phyloP scores from a whole-genome alignment of 768 basidiomycete genomes.

The Tricholoma flavovirens region DNA sequence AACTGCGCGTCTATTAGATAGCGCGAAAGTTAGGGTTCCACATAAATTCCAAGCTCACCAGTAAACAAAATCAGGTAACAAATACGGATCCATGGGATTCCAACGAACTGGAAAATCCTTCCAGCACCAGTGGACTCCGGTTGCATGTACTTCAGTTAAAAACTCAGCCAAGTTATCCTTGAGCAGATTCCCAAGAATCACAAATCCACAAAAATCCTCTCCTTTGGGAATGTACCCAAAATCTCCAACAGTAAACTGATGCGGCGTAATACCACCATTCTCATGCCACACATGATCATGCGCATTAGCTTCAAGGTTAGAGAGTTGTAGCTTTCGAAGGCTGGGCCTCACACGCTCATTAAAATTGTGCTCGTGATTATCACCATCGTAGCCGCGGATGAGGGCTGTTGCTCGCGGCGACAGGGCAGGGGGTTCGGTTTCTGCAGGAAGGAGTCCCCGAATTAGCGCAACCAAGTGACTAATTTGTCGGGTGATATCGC shows the following conservation, averaged over 20 bases:
- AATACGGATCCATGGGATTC: slow-evolving; percentile 28
- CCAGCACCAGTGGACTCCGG: slow-evolving; percentile 27
- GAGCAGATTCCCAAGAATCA: slow-evolving; percentile 33
- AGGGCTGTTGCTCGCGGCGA: slow-evolving; percentile 26
- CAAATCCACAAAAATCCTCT: slow-evolving; percentile 32
- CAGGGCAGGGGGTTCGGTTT: slow-evolving; percentile 24
- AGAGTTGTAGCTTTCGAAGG: slow-evolving; percentile 32
- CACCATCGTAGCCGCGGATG: slow-evolving; percentile 12
- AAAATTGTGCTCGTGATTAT: no score
- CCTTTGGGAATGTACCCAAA: slow-evolving; percentile 36
- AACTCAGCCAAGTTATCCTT: slow-evolving; percentile 22
- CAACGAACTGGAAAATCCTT: slow-evolving; percentile 16
- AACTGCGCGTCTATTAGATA: slow-evolving; percentile 22
- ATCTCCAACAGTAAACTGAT: slow-evolving; percentile 38
- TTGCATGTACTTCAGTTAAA: slow-evolving; percentile 8
- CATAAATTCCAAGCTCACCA: slow-evolving; percentile 20
- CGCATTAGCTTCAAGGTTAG: slow-evolving; percentile 27
- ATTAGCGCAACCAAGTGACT: slow-evolving; percentile 37
- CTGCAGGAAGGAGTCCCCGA: slow-evolving; percentile 32
- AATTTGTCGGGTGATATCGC: slow-evolving; percentile 25
- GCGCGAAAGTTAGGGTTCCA: background rate
- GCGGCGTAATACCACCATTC: slow-evolving; percentile 30
- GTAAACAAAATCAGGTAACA: slow-evolving; percentile 25
- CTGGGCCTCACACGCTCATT: slow-evolving; percentile 23
- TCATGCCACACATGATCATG: slow-evolving; percentile 39